Conservation (phyloP, 2,329 filamentous ascomycete species). For the Cladosporium austrohemisphaericum region DNA sequence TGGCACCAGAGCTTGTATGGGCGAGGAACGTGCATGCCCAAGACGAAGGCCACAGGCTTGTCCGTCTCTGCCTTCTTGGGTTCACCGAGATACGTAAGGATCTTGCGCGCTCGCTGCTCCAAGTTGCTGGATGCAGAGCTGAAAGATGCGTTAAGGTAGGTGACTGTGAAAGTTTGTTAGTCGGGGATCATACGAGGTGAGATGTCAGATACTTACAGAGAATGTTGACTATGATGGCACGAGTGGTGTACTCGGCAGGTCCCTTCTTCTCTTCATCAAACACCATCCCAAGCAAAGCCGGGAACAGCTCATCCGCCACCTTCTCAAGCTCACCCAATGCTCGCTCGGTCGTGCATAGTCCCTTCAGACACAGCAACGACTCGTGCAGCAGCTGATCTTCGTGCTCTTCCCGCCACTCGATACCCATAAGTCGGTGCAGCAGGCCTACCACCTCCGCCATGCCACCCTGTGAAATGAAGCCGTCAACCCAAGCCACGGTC, state of each 20-base stretch:
- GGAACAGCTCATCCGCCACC: slow-evolving; percentile 78
- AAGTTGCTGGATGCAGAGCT: slow-evolving; percentile 44
- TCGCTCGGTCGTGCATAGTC: slow-evolving; percentile 83
- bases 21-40: slow-evolving; percentile 80
- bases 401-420: slow-evolving; percentile 98
- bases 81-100: slow-evolving; percentile 77
- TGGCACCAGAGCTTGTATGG: slow-evolving; percentile 94
- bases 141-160: slow-evolving; percentile 70
- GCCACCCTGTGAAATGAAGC: slow-evolving; percentile 82
- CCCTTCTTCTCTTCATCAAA: slow-evolving; percentile 99
- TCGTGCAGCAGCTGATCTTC: slow-evolving; percentile 92
- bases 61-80: slow-evolving; percentile 71
- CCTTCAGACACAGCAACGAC: slow-evolving; percentile 87
- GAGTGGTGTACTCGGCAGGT: slow-evolving; percentile 91
- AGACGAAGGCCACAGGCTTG: slow-evolving; percentile 76
- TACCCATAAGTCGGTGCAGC: slow-evolving; percentile 84
- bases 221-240: slow-evolving; percentile 82
- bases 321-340: slow-evolving; percentile 77
- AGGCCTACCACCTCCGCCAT: slow-evolving; percentile 88
- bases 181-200: not conserved
- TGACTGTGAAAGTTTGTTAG: slow-evolving; percentile 46
- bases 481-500: slow-evolving; percentile 91
- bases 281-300: slow-evolving; percentile 79
- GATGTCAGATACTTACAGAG: slow-evolving; percentile 50
- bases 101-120: slow-evolving; percentile 60